Percentiles rank a stretch among this genome's conserved stretches.
Conservation (phyloP, 108 stramenopile species). For the Mediolabrus comicus region DNA sequence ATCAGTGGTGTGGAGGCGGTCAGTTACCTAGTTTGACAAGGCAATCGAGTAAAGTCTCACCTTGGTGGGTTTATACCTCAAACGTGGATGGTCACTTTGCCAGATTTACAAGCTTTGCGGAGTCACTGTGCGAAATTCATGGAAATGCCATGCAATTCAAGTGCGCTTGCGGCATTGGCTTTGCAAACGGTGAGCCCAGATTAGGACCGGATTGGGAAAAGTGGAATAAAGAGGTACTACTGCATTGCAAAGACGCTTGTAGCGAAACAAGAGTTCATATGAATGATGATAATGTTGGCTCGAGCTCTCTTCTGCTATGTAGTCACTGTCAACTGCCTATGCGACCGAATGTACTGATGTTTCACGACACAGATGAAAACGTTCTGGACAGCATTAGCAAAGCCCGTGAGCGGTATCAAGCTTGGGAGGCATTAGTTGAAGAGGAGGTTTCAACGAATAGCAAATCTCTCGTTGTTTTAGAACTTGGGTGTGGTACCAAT, state of each 20-base stretch:
- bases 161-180: constrained; percentile 42
- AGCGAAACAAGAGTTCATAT: constrained; percentile 7
- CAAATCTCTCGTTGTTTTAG: constrained; percentile 46
- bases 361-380: constrained; percentile 51
- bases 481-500: constrained; percentile 56
- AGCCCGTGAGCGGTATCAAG: constrained; percentile 42
- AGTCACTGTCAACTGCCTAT: constrained; percentile 25
- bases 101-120: constrained; percentile 20
- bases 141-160: constrained; percentile 30
- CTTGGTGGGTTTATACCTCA: constrained; percentile 56
- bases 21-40: constrained; percentile 9
- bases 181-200: constrained; percentile 24
- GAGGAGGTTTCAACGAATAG: constrained; percentile 10
- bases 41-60: background rate
- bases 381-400: constrained; percentile 14
- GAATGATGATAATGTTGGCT: background rate
- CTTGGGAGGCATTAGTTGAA: constrained; percentile 55
- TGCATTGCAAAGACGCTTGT: constrained; percentile 3
- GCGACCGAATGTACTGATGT: constrained; percentile 47
- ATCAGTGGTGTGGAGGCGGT: constrained; percentile 47
- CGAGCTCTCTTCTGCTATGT: constrained; percentile 10
- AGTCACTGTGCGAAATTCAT: constrained; percentile 49
- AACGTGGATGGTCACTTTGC: constrained; percentile 62
- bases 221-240: constrained; percentile 29
- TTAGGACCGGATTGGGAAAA: constrained; percentile 29